These are phyloP conservation scores for Huntiella omanensis DNA, from an alignment of 2,329 filamentous ascomycete genomes.

Conservation along the genomic window DNA sequence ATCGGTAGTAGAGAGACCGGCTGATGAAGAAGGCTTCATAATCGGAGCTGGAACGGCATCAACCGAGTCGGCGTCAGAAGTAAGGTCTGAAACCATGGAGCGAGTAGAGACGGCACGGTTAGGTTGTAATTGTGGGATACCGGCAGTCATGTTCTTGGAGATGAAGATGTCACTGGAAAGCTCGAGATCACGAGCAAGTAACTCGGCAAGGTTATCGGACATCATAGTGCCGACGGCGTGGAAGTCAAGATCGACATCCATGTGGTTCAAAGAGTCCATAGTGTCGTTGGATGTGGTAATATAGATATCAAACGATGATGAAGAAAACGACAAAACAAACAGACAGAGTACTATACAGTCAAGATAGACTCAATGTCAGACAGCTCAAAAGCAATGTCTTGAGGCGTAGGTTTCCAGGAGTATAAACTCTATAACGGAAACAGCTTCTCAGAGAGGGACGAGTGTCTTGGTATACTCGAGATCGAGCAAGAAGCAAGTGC, in stretches of 20 bases:
- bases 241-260: slow-evolving; percentile 2
- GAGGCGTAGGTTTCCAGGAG: no score
- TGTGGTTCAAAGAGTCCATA: neutral
- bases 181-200: slow-evolving; percentile 35
- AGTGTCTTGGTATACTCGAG: no score
- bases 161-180: slow-evolving; percentile 28
- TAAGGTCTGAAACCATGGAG: neutral
- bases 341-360: neutral
- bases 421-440: no score
- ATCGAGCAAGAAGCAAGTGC: no score
- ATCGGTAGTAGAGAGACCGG: neutral
- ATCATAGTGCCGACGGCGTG: slow-evolving; percentile 14
- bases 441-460: no score
- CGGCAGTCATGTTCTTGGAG: slow-evolving; percentile 33
- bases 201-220: slow-evolving; percentile 33
- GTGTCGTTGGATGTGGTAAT: neutral
- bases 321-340: neutral
- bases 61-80: slow-evolving; percentile 3
- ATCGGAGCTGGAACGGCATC: slow-evolving; percentile 3
- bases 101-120: neutral
- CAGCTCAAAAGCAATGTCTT: neutral
- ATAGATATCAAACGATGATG: neutral
- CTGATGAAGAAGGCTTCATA: neutral
- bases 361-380: neutral
- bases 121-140: slow-evolving; percentile 20